These are phyloP conservation scores for Boletales sp. DNA, from an alignment of 768 basidiomycete species.

Conservation along the genomic window DNA sequence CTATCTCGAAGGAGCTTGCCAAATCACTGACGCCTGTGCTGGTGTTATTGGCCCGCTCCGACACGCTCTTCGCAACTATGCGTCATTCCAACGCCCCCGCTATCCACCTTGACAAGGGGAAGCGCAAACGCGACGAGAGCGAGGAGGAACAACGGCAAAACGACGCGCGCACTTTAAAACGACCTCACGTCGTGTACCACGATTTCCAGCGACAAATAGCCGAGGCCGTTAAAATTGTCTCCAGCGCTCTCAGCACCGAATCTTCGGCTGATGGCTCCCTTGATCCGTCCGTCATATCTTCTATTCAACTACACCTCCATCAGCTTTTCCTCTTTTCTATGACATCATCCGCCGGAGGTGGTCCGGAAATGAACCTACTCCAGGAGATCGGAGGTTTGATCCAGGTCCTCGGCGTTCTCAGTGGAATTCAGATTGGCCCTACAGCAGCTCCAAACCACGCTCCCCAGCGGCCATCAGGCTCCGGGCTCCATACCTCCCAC, in stretches of 20 bases:
- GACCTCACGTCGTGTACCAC: constrained; percentile 41
- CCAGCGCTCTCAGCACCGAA: constrained; percentile 44
- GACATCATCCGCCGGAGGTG: constrained; percentile 57
- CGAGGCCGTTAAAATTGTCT: constrained; percentile 57
- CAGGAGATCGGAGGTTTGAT: constrained; percentile 81
- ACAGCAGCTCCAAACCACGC: constrained; percentile 30
- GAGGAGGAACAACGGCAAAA: constrained; percentile 30
- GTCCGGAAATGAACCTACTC: constrained; percentile 51
- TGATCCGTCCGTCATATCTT: constrained; percentile 58
- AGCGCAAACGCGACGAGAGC: constrained; percentile 65
- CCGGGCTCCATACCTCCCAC: constrained; percentile 34
- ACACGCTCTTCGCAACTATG: constrained; percentile 59
- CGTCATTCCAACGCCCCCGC: constrained; percentile 61
- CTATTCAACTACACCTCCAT: constrained; percentile 69
- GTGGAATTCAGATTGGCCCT: constrained; percentile 64
- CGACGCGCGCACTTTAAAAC: constrained; percentile 37
- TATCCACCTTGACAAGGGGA: constrained; percentile 65
- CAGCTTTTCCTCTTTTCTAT: constrained; percentile 77
- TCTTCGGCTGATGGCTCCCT: constrained; percentile 38
- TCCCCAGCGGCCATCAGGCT: constrained; percentile 21
- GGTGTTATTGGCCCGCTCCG: constrained; percentile 64
- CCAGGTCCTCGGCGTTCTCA: constrained; percentile 77
- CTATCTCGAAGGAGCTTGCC: constrained; percentile 51
- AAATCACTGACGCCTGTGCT: constrained; percentile 56
- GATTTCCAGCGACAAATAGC: constrained; percentile 55